Base-by-base conservation (phyloP, 129 eudicot species). In the Pittosporum tobira region DNA sequence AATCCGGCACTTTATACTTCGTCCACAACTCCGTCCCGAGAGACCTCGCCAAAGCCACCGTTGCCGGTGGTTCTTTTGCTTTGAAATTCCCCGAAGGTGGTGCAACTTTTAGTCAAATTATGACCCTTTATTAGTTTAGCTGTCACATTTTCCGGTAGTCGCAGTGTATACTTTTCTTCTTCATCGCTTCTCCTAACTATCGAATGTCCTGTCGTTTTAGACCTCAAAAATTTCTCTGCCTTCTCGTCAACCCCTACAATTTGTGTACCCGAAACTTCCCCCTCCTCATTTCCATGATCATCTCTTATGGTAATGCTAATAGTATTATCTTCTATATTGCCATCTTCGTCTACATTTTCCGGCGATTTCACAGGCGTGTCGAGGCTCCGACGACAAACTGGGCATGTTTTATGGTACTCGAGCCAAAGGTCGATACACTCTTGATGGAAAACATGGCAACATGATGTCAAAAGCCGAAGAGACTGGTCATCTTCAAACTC, bases 371-470 rank as follows among this genome's bases (percentile, higher is more conserved):
- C 18, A 0, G 74, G 77, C 1, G 65, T 23, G 48, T 77, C 85
- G 5, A 85, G 87, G 65, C 71, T 53, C 30, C 83, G 61, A 0
- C 97, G 82, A 53, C 97, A 90, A 16, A 85, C 93, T 0, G 97
- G 97, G 37, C 97, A 90, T 1, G 97, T 72, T 26, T 73, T 77
- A 46, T 85, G 95, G 20, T 79, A 66, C 65, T 73, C 81, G 8
- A 90, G 82, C 97, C 97, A 90, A 28, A 85, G 77, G 73, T 90
- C 97, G 3, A 90, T 73, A 44, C 97, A 90, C 19, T 85, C 94
- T 77, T 82, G 88, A 57, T 90, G 97, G 50, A 85, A 90, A 14
- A 75, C 97, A 52, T 90, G 97, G 45, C 56, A 77, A 58, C 97
- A 90, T 25, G 58, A 27, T 0, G 84, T 73, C 34, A 90, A 13